phyloP scores from a whole-genome alignment of 2,329 filamentous ascomycete species.

The Clonostachys rhizophaga region DNA sequence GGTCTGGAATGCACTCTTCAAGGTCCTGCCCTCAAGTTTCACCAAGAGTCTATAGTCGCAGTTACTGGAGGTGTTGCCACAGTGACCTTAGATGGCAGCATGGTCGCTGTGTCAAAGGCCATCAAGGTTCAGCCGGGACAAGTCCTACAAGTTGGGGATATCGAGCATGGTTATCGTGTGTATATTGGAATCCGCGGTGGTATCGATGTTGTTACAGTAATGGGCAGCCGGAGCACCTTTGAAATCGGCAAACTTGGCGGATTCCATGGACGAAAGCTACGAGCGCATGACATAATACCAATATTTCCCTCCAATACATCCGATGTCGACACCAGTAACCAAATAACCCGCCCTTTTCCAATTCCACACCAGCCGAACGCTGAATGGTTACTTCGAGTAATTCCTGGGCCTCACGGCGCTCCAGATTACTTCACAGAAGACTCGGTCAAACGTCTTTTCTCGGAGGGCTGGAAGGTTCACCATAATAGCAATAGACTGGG shows the following conservation, averaged over 20 bases:
- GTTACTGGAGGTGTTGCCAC: conserved; percentile 20
- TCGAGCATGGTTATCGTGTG: conserved; percentile 20
- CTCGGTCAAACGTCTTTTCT: conserved; percentile 21
- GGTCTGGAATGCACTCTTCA: conserved; percentile 25
- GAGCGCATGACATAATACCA: conserved; percentile 18
- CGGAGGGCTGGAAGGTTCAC: conserved; percentile 27
- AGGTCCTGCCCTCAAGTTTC: conserved; percentile 26
- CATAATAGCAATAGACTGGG: conserved; percentile 34
- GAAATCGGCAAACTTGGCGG: conserved; percentile 25
- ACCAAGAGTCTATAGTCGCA: conserved; percentile 20
- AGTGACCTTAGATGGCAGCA: conserved; percentile 14
- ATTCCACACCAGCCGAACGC: conserved; percentile 15
- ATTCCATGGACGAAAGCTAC: conserved; percentile 21
- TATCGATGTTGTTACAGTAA: conserved; percentile 21
- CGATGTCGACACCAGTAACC: neutral
- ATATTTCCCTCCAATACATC: conserved; percentile 3
- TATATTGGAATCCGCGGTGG: conserved; percentile 28
- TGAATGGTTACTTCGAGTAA: conserved; percentile 21
- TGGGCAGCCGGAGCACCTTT: conserved; percentile 23
- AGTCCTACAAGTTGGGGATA: conserved; percentile 13
- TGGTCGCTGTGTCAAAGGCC: conserved; percentile 11
- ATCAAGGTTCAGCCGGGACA: conserved; percentile 16
- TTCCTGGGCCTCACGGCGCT: conserved; percentile 31
- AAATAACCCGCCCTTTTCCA: conserved; percentile 4
- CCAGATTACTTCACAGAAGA: conserved; percentile 27